A percentile compares a stretch with the other conserved stretches of the same genome.
phyloP scores from a whole-genome alignment of 495 filamentous ascomycete genomes.

The Baudoinia panamericana region DNA sequence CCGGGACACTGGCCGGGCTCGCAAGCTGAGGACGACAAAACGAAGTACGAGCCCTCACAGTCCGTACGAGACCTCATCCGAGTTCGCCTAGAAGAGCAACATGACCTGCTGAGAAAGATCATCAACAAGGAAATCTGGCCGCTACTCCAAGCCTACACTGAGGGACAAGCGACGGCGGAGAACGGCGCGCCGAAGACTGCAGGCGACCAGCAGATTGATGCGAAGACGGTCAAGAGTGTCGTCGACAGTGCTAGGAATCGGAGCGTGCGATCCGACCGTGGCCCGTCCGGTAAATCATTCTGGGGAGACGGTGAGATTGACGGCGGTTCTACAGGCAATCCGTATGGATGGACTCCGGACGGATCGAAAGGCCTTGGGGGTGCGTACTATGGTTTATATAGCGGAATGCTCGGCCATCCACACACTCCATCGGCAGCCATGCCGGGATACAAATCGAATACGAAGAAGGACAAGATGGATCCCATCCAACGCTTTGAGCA shows the following conservation, averaged over 20 bases:
- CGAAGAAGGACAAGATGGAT: too few relatives aligned
- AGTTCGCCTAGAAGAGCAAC: not conserved
- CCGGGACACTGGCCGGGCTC: too few relatives aligned
- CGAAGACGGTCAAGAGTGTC: not conserved
- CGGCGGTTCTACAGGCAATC: not conserved
- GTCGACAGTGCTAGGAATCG: not conserved
- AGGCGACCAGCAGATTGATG: not conserved
- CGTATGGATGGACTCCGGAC: not conserved
- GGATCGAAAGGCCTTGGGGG: not conserved
- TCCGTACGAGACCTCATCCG: slow-evolving; percentile 1
- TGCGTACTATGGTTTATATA: too few relatives aligned
- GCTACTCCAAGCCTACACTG: not conserved
- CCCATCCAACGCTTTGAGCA: too few relatives aligned
- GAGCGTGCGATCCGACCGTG: not conserved
- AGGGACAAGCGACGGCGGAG: not conserved
- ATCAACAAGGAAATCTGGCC: not conserved
- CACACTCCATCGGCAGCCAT: too few relatives aligned
- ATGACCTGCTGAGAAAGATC: not conserved
- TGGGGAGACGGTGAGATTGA: not conserved
- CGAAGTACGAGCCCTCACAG: slow-evolving; percentile 3
- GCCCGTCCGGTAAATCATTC: not conserved
- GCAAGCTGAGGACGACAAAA: too few relatives aligned
- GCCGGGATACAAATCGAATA: too few relatives aligned
- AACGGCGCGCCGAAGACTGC: not conserved
- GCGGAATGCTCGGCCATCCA: too few relatives aligned